Evolutionary conservation across 768 basidiomycete species (phyloP).

Genomic region (Termitomyces sp.): DNA sequence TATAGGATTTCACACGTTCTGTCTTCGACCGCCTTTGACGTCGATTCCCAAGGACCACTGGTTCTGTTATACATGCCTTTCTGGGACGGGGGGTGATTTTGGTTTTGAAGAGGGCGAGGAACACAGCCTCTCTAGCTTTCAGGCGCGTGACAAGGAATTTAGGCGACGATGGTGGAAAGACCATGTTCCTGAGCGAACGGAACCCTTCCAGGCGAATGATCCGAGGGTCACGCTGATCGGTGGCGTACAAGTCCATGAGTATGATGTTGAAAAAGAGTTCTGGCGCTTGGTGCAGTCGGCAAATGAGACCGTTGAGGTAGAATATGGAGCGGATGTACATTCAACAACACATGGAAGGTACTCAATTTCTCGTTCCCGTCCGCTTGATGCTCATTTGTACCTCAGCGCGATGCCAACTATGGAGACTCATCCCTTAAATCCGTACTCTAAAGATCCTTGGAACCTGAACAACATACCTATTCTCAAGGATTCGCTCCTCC

Average conservation of each 20-base stretch:
- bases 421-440: constrained; percentile 86
- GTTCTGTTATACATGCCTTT: constrained; percentile 91
- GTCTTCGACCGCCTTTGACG: constrained; percentile 85
- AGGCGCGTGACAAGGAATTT: constrained; percentile 87
- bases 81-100: constrained; percentile 91
- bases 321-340: constrained; percentile 99
- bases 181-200: constrained; percentile 52
- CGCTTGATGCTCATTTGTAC: constrained; percentile 1
- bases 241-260: constrained; percentile 71
- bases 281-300: constrained; percentile 93
- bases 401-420: constrained; percentile 89
- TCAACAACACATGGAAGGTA: constrained; percentile 97
- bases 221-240: constrained; percentile 52
- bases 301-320: constrained; percentile 91
- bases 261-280: constrained; percentile 92
- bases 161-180: constrained; percentile 82
- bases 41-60: constrained; percentile 90
- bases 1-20: constrained; percentile 93
- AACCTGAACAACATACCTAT: constrained; percentile 98
- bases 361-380: constrained; percentile 15
- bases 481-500: constrained; percentile 83
- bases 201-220: constrained; percentile 33
- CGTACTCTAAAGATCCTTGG: constrained; percentile 91
- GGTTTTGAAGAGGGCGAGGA: constrained; percentile 99
- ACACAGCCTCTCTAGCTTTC: constrained; percentile 87